A percentile compares a stretch with the other conserved stretches of the same genome.
Evolutionary conservation across 805 yeast species (phyloP).

Genomic region (Saccharomycopsis sp.): DNA sequence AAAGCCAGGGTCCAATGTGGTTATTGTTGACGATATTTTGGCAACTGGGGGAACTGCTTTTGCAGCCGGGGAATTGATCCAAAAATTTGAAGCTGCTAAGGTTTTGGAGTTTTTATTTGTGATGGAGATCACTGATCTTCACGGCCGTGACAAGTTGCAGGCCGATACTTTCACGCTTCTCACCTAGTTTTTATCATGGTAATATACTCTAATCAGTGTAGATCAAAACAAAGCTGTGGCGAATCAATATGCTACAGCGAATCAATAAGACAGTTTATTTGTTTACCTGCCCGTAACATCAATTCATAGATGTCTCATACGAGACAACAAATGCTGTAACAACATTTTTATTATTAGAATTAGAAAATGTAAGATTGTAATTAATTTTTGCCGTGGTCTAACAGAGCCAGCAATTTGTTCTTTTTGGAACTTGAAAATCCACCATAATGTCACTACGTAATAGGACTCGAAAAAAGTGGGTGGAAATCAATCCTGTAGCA

Average conservation of each 20-base stretch:
- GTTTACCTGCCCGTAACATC: background rate
- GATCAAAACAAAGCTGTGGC: no score
- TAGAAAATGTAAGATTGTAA: no score
- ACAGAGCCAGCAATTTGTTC: background rate
- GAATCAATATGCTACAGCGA: no score
- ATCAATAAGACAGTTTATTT: no score
- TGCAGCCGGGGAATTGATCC: slow-evolving; percentile 85
- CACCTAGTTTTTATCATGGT: no score
- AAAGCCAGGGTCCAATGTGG: slow-evolving; percentile 71
- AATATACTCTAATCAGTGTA: no score
- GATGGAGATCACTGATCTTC: slow-evolving; percentile 90
- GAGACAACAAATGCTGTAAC: background rate
- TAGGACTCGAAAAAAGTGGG: background rate
- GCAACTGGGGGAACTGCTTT: slow-evolving; percentile 97
- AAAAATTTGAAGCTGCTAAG: slow-evolving; percentile 53
- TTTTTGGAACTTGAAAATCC: background rate
- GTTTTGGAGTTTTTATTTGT: slow-evolving; percentile 80
- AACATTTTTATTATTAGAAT: background rate
- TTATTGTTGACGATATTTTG: slow-evolving; percentile 91
- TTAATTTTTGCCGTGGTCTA: background rate
- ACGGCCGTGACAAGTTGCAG: slow-evolving; percentile 81
- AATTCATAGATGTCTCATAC: background rate
- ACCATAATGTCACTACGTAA: background rate
- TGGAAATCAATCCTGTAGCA: background rate
- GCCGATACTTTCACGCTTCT: slow-evolving; percentile 82